These are phyloP conservation scores for Rachicladosporium sp. DNA, from an alignment of 2,329 filamentous ascomycete species.

Conservation along the genomic window DNA sequence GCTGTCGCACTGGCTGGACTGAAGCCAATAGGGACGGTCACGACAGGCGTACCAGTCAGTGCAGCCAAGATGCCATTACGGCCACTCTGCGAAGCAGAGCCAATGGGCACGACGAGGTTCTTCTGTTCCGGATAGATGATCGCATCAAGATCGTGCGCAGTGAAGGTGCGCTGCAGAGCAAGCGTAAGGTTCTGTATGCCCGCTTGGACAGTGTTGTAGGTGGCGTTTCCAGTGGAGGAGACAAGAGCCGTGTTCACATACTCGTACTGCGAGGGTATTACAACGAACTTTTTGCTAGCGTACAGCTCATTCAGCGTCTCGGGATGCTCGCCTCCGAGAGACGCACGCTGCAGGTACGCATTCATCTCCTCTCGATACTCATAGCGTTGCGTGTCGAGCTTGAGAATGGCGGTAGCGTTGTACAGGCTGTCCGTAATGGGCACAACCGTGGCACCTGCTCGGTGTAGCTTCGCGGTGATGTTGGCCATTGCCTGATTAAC, in stretches of 20 bases:
- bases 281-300: constrained; percentile 40
- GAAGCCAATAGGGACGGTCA: constrained; percentile 44
- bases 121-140: constrained; percentile 54
- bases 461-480: constrained; percentile 34
- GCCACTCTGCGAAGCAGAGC: constrained; percentile 44
- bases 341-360: constrained; percentile 39
- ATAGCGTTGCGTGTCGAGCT: constrained; percentile 47
- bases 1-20: constrained; percentile 37
- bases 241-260: constrained; percentile 39
- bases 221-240: constrained; percentile 39
- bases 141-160: constrained; percentile 38
- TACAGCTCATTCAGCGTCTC: constrained; percentile 39
- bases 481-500: constrained; percentile 44
- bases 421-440: constrained; percentile 39
- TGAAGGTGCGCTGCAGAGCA: constrained; percentile 40
- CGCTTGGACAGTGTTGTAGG: constrained; percentile 35
- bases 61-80: constrained; percentile 47
- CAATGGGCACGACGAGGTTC: constrained; percentile 49
- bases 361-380: constrained; percentile 48
- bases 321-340: constrained; percentile 32
- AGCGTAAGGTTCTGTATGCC: constrained; percentile 42
- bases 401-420: constrained; percentile 39
- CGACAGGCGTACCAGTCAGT: constrained; percentile 40
- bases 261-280: constrained; percentile 46
- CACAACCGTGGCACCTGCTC: constrained; percentile 39